A percentile compares a stretch with the other conserved stretches of the same genome.
These are phyloP conservation scores for Malassezia psittaci DNA, from an alignment of 1,284 basidiomycete species.

Conservation along the genomic window DNA sequence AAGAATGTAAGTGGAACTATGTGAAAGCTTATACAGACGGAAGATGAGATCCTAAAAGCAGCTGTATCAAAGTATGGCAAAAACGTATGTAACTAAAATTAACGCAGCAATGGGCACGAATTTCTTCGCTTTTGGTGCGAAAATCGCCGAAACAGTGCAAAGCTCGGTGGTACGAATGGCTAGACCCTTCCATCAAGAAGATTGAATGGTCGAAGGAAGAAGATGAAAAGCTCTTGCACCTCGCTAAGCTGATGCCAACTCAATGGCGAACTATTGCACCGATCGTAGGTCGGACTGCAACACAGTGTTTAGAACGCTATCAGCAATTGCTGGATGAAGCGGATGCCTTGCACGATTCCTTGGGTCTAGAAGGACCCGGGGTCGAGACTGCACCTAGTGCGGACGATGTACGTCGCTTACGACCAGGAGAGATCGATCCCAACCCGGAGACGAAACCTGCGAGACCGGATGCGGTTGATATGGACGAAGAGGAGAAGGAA, in stretches of 20 bases:
- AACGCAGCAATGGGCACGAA: constrained; percentile 67
- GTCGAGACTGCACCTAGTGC: constrained; percentile 68
- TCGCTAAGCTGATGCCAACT: constrained; percentile 98
- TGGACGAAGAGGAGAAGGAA: constrained; percentile 99
- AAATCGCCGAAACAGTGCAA: constrained; percentile 99
- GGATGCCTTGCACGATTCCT: constrained; percentile 48
- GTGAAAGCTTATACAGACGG: constrained; percentile 22
- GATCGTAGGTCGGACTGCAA: constrained; percentile 96
- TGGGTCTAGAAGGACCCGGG: constrained; percentile 70
- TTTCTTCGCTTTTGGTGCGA: constrained; percentile 89
- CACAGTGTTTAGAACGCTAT: constrained; percentile 94
- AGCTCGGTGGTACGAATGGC: constrained; percentile 96
- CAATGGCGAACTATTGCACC: constrained; percentile 99
- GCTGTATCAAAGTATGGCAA: constrained; percentile 47
- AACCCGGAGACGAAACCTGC: constrained; percentile 98
- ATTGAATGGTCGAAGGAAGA: constrained; percentile 76
- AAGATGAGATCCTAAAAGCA: constrained; percentile 47
- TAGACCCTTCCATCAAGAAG: constrained; percentile 99
- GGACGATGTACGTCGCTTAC: constrained; percentile 75
- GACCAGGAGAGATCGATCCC: constrained; percentile 95
- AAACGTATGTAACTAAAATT: constrained; percentile 23
- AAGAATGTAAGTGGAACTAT: constrained; percentile 33
- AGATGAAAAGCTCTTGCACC: constrained; percentile 94
- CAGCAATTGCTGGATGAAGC: constrained; percentile 96
- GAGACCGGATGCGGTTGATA: constrained; percentile 95